Base-by-base conservation (phyloP, 371 early-diverging fungal genomes). In the Mucor ambiguus region DNA sequence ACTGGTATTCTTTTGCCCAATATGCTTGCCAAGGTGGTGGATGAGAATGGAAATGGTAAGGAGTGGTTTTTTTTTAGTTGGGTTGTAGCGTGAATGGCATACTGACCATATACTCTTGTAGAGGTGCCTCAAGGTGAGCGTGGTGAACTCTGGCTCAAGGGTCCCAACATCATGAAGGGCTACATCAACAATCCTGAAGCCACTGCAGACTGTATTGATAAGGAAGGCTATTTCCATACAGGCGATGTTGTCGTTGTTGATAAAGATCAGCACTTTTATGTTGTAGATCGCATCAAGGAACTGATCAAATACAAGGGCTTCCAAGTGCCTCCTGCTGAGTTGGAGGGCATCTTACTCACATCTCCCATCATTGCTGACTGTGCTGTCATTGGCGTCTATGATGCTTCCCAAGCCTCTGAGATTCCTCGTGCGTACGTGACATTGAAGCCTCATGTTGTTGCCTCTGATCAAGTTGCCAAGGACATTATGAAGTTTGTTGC, bases 81-180 rank as follows among this genome's bases (percentile, higher is more conserved):
- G 9, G 14, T 24, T 12, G 22, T 26, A 52, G 4, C 11, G 48
- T 9, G 33, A 35, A 35, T 35, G 37, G 37, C 37, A 35, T 35
- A 12, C 37, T 35, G 12, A 35, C 1, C 12, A 35, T 35, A 12
- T 30, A 35, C 33, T 7, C 0, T 26, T 26, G 41, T 16, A 26
- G 26, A 28, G n/a, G 20, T 46, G 52, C 14, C 86, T 4, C 64
- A 69, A 7, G 84, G 82, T 43, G 74, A 89, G 60, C 67, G 71
- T 1, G 94, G 94, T 18, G 94, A 94, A 71, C 75, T 95, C 52
- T 88, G 93, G 81, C 61, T 95, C 32, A 86, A 89, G 24, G 94
- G 96, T 0, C 92, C 94, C 6, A 94, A 92, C 72, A 75, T 93
- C 24, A 93, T 93, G 93, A 80, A 82, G 72, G 91, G 89, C 0